These are phyloP conservation scores for Chloranthus sessilifolius DNA, from an alignment of 164 flowering plant genomes.

Conservation along the genomic window DNA sequence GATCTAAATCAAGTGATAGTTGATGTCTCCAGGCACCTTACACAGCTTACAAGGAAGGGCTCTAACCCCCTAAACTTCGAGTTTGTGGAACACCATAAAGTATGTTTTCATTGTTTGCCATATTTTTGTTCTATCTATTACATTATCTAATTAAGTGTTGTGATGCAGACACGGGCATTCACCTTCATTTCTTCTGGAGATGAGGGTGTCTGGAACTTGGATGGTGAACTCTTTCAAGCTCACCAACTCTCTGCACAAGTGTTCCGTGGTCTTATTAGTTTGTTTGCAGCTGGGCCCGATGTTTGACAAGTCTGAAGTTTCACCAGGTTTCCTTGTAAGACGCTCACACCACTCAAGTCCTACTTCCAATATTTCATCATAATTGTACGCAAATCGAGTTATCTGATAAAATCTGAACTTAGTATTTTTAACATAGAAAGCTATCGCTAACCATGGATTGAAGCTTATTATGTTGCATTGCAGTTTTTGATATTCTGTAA, in stretches of 20 bases:
- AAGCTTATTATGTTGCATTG: no score
- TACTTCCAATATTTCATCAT: no score
- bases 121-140: neutral
- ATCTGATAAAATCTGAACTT: no score
- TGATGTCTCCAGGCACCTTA: constrained; percentile 79
- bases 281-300: constrained; percentile 90
- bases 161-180: constrained; percentile 70
- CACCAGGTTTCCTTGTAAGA: no score
- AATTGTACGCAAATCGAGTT: no score
- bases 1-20: no score
- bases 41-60: constrained; percentile 72
- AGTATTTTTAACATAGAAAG: no score
- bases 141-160: neutral
- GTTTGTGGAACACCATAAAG: constrained; percentile 94
- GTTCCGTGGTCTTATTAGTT: constrained; percentile 68
- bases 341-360: no score
- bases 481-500: no score
- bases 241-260: constrained; percentile 95
- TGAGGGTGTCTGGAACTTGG: constrained; percentile 90
- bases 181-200: constrained; percentile 71
- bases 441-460: no score
- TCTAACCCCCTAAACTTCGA: constrained; percentile 71
- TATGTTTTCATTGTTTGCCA: constrained; percentile 20
- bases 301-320: constrained; percentile 10
- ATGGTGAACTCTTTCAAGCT: constrained; percentile 84